A percentile compares a stretch with the other conserved stretches of the same genome.
Evolutionary conservation across 345 rosid genomes (phyloP).

Genomic region (Cardamine resedifolia): DNA sequence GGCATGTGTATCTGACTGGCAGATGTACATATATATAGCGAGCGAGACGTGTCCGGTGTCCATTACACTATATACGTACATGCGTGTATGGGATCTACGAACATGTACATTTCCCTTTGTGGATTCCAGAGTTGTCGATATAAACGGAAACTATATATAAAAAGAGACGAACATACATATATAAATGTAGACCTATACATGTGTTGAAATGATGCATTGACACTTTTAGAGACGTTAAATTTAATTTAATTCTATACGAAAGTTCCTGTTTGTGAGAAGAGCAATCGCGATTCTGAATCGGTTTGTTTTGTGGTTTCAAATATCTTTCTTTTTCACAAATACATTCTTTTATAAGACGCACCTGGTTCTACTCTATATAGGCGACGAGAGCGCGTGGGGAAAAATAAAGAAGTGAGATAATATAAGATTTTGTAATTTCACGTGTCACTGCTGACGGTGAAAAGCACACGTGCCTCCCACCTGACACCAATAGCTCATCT

Average conservation of each 20-base stretch:
- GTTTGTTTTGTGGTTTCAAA: not conserved
- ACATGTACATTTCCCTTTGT: slow-evolving; percentile 4
- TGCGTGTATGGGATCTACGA: slow-evolving; percentile 11
- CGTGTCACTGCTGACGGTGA: slow-evolving; percentile 15
- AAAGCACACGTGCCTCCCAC: slow-evolving; percentile 30
- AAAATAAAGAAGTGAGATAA: not conserved
- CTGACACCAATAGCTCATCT: slow-evolving; percentile 18
- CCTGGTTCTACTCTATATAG: not conserved
- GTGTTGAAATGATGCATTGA: not conserved
- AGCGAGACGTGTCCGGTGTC: slow-evolving; percentile 28
- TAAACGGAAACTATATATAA: not conserved
- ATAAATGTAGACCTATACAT: not conserved
- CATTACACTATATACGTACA: not conserved
- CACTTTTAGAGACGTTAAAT: not conserved
- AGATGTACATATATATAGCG: slow-evolving; percentile 13
- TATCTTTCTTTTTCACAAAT: not conserved
- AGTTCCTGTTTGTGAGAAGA: not conserved
- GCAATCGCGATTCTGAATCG: not conserved
- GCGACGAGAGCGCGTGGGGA: slow-evolving; percentile 3
- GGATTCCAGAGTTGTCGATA: not conserved
- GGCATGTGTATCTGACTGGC: slow-evolving; percentile 24
- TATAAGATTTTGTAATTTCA: not conserved
- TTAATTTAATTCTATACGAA: too few species aligned
- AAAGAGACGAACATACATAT: not conserved
- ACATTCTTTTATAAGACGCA: not conserved